Conservation (phyloP, 2,329 filamentous ascomycete genomes). For the Lachnellula subtilissima region DNA sequence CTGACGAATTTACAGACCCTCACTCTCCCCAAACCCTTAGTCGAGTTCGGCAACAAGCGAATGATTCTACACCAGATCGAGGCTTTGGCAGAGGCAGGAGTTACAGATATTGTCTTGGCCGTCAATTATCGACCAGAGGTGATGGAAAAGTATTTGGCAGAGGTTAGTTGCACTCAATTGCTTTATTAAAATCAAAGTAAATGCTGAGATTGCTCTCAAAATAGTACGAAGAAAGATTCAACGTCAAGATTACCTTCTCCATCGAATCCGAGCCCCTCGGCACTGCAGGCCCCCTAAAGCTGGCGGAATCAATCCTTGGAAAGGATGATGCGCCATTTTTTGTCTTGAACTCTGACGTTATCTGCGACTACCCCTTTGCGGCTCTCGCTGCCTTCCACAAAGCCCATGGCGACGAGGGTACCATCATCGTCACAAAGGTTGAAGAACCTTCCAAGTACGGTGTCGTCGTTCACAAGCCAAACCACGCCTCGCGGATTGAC, state of each 20-base stretch:
- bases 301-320: constrained; percentile 84
- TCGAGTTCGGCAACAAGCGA: constrained; percentile 97
- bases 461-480: constrained; percentile 95
- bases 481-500: constrained; percentile 86
- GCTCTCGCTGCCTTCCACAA: constrained; percentile 90
- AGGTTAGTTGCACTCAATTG: constrained; percentile 51
- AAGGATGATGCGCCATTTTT: constrained; percentile 97
- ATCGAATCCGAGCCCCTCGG: constrained; percentile 94
- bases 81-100: constrained; percentile 85
- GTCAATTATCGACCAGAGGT: constrained; percentile 99
- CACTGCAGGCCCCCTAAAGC: constrained; percentile 90
- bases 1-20: constrained; percentile 61
- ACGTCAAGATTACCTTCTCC: constrained; percentile 94
- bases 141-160: constrained; percentile 89
- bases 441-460: constrained; percentile 99
- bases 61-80: constrained; percentile 99
- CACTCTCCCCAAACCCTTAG: constrained; percentile 92
- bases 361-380: constrained; percentile 95
- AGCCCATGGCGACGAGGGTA: constrained; percentile 88
- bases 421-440: constrained; percentile 97
- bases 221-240: constrained; percentile 85
- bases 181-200: not conserved
- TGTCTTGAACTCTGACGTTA: constrained; percentile 96
- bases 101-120: constrained; percentile 94
- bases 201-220: constrained; percentile 12